Evolutionary conservation across 306 rosid species (phyloP).

Genomic region (Spatholobus suberectus): DNA sequence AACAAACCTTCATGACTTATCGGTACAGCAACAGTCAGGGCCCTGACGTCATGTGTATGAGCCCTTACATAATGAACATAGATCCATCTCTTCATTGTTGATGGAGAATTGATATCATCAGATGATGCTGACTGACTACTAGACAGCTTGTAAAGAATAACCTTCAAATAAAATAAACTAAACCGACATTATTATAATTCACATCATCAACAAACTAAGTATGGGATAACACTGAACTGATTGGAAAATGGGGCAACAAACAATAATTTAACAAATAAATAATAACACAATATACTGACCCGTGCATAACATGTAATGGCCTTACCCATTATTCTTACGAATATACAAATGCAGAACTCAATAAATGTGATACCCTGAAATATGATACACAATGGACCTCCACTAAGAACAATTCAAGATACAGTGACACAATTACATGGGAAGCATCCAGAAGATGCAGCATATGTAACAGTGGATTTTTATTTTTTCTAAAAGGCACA

Average conservation of each 20-base stretch:
- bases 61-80: constrained; percentile 78
- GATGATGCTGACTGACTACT: constrained; percentile 52
- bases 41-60: constrained; percentile 88
- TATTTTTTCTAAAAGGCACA: neutral
- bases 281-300: neutral
- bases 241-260: neutral
- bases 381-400: neutral
- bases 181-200: constrained; percentile 35
- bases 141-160: constrained; percentile 86
- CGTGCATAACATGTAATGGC: neutral
- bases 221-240: neutral
- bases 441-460: neutral
- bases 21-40: constrained; percentile 90
- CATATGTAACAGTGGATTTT: neutral
- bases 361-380: constrained; percentile 3
- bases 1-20: constrained; percentile 80
- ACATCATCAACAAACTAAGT: neutral
- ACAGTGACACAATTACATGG: neutral
- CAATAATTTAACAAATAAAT: neutral
- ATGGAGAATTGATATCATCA: constrained; percentile 42
- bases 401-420: constrained; percentile 26
- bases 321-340: neutral
- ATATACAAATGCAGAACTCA: neutral
- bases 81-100: constrained; percentile 69
- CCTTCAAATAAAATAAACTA: constrained; percentile 59